phyloP scores from a whole-genome alignment of 1,139 yeast species.

The Kluyveromyces sp. region DNA sequence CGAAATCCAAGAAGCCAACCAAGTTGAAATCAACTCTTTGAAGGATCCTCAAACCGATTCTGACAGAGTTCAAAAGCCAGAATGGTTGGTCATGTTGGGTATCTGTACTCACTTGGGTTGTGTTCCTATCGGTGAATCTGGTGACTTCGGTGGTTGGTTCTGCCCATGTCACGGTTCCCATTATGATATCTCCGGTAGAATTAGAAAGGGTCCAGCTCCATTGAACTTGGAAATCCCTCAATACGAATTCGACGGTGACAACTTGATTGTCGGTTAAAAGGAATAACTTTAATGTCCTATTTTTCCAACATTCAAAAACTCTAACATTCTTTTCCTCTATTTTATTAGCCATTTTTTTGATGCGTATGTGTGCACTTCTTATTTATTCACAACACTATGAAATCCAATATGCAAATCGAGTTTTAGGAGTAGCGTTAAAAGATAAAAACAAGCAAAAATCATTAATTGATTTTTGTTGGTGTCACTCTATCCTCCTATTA shows the following conservation, averaged over 20 bases:
- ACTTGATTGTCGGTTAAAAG: constrained; percentile 69
- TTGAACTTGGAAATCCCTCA: constrained; percentile 94
- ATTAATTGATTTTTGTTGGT: too few relatives aligned
- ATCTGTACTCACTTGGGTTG: constrained; percentile 99
- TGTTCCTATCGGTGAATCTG: constrained; percentile 99
- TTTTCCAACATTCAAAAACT: too few relatives aligned
- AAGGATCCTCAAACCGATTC: constrained; percentile 94
- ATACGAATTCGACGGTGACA: constrained; percentile 78
- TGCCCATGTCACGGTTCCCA: constrained; percentile 99
- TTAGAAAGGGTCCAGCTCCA: constrained; percentile 99
- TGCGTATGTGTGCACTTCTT: not conserved
- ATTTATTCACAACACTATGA: too few relatives aligned
- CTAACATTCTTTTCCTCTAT: not conserved
- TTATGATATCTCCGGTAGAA: constrained; percentile 99
- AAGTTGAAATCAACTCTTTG: constrained; percentile 61
- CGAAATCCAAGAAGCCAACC: constrained; percentile 92
- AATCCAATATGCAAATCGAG: too few relatives aligned
- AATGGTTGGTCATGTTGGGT: constrained; percentile 99
- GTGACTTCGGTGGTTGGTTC: constrained; percentile 99
- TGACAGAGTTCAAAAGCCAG: constrained; percentile 93
- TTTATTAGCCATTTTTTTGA: not conserved
- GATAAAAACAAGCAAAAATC: too few relatives aligned
- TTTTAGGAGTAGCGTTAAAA: too few relatives aligned
- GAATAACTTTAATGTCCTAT: too few relatives aligned
- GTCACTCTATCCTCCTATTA: too few relatives aligned